phyloP scores from a whole-genome alignment of 2,329 filamentous ascomycete genomes.

The Grosmannia penicillata region DNA sequence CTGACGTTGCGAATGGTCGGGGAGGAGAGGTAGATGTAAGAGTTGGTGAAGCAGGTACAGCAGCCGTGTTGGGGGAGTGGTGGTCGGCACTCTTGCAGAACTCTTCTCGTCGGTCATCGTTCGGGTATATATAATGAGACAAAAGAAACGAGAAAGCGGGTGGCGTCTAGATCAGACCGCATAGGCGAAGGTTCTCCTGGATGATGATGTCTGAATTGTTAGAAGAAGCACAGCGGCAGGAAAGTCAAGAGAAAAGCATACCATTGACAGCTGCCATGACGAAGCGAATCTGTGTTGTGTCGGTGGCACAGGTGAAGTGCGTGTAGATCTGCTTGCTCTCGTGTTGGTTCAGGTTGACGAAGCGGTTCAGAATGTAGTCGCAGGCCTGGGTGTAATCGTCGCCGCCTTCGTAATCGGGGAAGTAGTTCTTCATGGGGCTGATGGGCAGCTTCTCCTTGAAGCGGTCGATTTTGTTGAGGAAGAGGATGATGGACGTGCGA shows the following conservation, averaged over 20 bases:
- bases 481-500: slow-evolving; percentile 77
- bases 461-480: slow-evolving; percentile 81
- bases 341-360: slow-evolving; percentile 96
- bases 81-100: neutral
- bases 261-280: slow-evolving; percentile 99
- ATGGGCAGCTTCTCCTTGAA: slow-evolving; percentile 76
- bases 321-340: slow-evolving; percentile 99
- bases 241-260: slow-evolving; percentile 26
- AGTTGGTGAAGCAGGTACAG: neutral
- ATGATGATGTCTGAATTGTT: slow-evolving; percentile 85
- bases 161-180: slow-evolving; percentile 12
- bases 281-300: slow-evolving; percentile 97
- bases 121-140: slow-evolving; percentile 3
- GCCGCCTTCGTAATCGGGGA: slow-evolving; percentile 85
- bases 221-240: slow-evolving; percentile 16
- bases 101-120: slow-evolving; percentile 2
- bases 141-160: slow-evolving; percentile 5
- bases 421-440: slow-evolving; percentile 79
- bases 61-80: too few relatives aligned
- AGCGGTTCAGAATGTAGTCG: slow-evolving; percentile 97
- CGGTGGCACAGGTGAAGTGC: slow-evolving; percentile 96
- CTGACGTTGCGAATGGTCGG: too few relatives aligned
- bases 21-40: too few relatives aligned
- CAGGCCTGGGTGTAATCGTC: slow-evolving; percentile 92
- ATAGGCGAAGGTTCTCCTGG: slow-evolving; percentile 79